Conservation (phyloP, 202 grass and related monocot species). For the Saccharum hybrid region DNA sequence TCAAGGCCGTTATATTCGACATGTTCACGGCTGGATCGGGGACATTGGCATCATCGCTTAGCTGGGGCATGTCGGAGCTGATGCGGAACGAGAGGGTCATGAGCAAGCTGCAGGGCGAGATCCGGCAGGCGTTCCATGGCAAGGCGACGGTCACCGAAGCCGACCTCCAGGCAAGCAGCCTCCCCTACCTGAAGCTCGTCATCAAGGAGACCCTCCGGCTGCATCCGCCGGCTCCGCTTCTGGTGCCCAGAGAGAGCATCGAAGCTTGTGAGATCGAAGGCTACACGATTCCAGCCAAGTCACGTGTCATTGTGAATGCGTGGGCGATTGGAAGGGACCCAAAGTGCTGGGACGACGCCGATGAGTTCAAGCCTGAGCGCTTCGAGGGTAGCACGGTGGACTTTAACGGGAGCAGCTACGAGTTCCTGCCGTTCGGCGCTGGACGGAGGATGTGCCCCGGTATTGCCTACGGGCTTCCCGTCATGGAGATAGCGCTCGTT, state of each 20-base stretch:
- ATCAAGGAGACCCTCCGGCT: neutral
- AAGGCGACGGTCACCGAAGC: neutral
- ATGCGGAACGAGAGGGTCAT: slow-evolving; percentile 29
- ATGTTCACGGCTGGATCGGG: slow-evolving; percentile 25
- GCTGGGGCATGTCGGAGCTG: slow-evolving; percentile 50
- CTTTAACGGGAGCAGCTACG: neutral
- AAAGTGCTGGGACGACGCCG: neutral
- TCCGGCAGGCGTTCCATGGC: neutral
- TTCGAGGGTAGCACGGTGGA: neutral
- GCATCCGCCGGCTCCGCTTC: neutral
- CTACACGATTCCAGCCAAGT: neutral
- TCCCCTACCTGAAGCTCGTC: neutral
- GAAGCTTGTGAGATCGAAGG: neutral
- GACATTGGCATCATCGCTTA: neutral
- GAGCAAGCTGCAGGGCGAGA: slow-evolving; percentile 16
- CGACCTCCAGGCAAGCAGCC: neutral
- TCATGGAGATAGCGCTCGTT: slow-evolving; percentile 15
- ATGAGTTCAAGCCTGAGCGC: neutral
- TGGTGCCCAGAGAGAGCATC: neutral
- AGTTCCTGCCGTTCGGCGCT: neutral
- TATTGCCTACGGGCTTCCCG: neutral
- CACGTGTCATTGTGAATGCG: neutral
- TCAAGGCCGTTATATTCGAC: slow-evolving; percentile 39
- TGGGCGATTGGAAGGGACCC: no score
- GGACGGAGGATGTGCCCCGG: neutral